A percentile compares a stretch with the other conserved stretches of the same genome.
Conservation (phyloP, 169 alveolate species). For the Neospora caninum region DNA sequence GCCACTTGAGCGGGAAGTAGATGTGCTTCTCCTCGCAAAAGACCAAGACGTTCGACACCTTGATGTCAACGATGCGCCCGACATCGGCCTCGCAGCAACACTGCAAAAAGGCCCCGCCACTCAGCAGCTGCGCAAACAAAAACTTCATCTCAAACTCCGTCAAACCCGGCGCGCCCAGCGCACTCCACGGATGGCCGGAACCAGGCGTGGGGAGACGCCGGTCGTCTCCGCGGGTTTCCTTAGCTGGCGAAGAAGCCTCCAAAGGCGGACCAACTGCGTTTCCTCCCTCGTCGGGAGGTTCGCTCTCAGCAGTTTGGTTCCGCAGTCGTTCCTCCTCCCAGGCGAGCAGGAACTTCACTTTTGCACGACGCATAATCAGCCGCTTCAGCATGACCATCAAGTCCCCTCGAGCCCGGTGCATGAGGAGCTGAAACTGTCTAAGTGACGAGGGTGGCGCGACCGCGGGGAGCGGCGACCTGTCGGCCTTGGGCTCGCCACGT, state of each 20-base stretch:
- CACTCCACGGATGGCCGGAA: not conserved
- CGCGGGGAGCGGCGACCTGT: not conserved
- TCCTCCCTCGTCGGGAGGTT: not conserved
- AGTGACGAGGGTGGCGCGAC: constrained; percentile 15
- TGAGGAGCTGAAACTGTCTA: constrained; percentile 47
- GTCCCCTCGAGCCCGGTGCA: constrained; percentile 53
- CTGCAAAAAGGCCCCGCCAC: constrained; percentile 58
- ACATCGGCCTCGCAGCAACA: constrained; percentile 48
- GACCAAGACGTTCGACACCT: constrained; percentile 37
- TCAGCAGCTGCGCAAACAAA: constrained; percentile 47
- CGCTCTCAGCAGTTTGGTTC: not conserved
- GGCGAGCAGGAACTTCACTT: constrained; percentile 43
- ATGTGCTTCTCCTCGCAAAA: not conserved
- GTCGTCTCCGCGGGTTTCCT: not conserved
- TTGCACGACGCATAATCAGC: constrained; percentile 28
- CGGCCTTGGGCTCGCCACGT: not conserved
- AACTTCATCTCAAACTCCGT: constrained; percentile 55
- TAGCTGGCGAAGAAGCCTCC: not conserved
- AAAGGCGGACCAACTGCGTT: not conserved
- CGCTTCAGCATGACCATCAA: constrained; percentile 46
- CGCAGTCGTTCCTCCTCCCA: constrained; percentile 38
- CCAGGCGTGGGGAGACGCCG: not conserved
- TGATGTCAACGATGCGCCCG: constrained; percentile 44
- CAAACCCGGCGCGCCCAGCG: constrained; percentile 34
- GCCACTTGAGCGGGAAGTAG: constrained; percentile 32